Evolutionary conservation across 1,284 basidiomycete species (phyloP), one percentile per base, ranked within the genome.

Genomic region (Puccinia novopanici): DNA sequence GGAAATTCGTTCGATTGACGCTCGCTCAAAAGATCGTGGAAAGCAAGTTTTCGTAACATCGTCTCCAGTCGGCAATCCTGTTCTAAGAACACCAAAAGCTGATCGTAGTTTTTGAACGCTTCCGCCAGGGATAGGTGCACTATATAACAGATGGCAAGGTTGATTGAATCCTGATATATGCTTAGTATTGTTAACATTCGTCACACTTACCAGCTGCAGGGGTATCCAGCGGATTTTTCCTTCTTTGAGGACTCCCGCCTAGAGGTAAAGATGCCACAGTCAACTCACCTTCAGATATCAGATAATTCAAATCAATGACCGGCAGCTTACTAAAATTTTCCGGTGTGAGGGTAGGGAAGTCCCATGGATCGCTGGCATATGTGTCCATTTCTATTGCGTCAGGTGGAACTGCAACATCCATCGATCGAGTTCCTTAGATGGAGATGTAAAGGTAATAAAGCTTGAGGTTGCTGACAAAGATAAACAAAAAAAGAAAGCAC

Each of bases 311-410:
- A 55, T 30, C 27, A 24, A 15, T 42, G 48, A 30, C 37, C 22
- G 27, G 71, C 30, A 22, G 24, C 57, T 61, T 40, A 75, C 72
- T 61, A 15, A 75, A 75, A n/a, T 75, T 75, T 61, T 75, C 57
- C 8, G 57, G 57, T 19, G 72, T 61, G 40, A 75, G 15, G 17
- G 72, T 75, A 30, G 72, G 72, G 61, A 75, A 75, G 27, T 75
- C 72, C 72, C 72, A 75, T 42, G 72, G 42, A 13, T 75, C 55
- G 57, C 27, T 30, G 24, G 22, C 24, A 19, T 72, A 30, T 30
- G 45, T 50, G 8, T 57, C 71, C 13, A 50, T 27, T 27, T 48
- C 30, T 55, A 52, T 52, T 37, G 55, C 37, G n/a, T 19, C 34
- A n/a, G 24, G 27, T 22, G 27, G 54, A 34, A 55, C 30, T 52